These are phyloP conservation scores for Aquilaria agallochum DNA, from an alignment of 441 rosid species.

Conservation along the genomic window DNA sequence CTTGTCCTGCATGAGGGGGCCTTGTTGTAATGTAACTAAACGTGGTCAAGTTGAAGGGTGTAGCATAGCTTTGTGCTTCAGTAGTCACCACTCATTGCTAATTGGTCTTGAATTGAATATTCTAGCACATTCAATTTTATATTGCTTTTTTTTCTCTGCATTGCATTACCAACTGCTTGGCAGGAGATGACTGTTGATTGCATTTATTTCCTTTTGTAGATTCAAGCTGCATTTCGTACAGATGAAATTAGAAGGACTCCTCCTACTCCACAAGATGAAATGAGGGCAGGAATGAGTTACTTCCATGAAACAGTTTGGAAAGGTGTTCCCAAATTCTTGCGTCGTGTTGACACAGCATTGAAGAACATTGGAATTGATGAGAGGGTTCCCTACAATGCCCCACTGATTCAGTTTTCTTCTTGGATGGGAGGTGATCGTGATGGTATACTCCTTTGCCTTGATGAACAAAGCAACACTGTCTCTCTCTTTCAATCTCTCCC, in stretches of 20 bases:
- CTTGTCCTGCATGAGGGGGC: too few species aligned
- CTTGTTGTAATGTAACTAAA: too few species aligned
- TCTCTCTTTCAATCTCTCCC: slow-evolving; percentile 3
- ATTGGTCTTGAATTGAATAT: too few species aligned
- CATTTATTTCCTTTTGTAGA: slow-evolving; percentile 32
- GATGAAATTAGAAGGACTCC: slow-evolving; percentile 96
- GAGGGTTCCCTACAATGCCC: slow-evolving; percentile 93
- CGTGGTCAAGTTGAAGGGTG: too few species aligned
- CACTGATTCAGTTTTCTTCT: slow-evolving; percentile 92
- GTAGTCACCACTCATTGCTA: too few species aligned
- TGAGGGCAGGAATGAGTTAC: slow-evolving; percentile 89
- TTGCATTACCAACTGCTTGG: too few species aligned
- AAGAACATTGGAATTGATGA: slow-evolving; percentile 87
- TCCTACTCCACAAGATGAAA: slow-evolving; percentile 97
- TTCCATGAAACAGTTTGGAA: slow-evolving; percentile 83
- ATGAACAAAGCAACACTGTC: background rate
- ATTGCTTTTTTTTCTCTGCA: too few species aligned
- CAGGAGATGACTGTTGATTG: background rate
- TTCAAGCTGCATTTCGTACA: slow-evolving; percentile 98
- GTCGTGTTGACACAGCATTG: slow-evolving; percentile 77
- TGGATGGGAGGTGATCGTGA: slow-evolving; percentile 99
- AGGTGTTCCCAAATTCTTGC: slow-evolving; percentile 71
- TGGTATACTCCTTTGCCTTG: slow-evolving; percentile 39
- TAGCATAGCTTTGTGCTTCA: too few species aligned
- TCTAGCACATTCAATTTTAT: too few species aligned